Base-by-base conservation (phyloP, 495 filamentous ascomycete species). In the Tuber calosporum region DNA sequence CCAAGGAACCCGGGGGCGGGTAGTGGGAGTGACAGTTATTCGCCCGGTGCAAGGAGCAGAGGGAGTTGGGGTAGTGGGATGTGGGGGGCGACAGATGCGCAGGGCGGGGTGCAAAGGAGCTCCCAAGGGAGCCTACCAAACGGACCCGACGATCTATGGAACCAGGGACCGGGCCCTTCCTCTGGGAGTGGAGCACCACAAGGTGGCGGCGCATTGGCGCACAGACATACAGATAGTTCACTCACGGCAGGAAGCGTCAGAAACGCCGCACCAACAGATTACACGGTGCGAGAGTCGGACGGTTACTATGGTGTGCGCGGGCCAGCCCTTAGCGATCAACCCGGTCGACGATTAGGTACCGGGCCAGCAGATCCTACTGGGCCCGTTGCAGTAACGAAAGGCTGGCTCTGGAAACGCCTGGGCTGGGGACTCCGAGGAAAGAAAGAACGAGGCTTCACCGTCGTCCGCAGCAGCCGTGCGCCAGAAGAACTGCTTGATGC, bases 311-410 rank as follows among this genome's bases (percentile, higher is more conserved):
- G 93, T 20, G 90, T 96, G 37, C 89, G 92, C 22, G 95, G 95
- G 0, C 91, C 92, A n/a, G 93, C 94, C 15, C 85, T 98, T 8
- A 93, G 92, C 0, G 90, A 91, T 69, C 88, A 86, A 20, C 92
- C 91, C 4, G 91, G 91, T 41, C 87, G 95, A 45, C 93, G 91
- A 80, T 84, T 97, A 69, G 92, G 93, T 78, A 99, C 95, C 4
- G 96, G 95, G 0, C 95, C 95, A 2, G 93, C 94, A 26, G 96
- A 99, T 83, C 95, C 95, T 8, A 96, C 94, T 43, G 90, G 93
- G 0, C 93, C 94, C 3, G 91, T 95, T 19, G 90, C 92, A 6
- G 92, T 91, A 13, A 94, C 95, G 2, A 90, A 92, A 4, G 92
- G 93, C 1, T 99, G 94, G 91, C 87, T 99, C 82, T 90, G 91